A percentile compares a stretch with the other conserved stretches of the same genome.
Evolutionary conservation across 1,284 basidiomycete genomes (phyloP).

Genomic region (Ustilago trichophora): DNA sequence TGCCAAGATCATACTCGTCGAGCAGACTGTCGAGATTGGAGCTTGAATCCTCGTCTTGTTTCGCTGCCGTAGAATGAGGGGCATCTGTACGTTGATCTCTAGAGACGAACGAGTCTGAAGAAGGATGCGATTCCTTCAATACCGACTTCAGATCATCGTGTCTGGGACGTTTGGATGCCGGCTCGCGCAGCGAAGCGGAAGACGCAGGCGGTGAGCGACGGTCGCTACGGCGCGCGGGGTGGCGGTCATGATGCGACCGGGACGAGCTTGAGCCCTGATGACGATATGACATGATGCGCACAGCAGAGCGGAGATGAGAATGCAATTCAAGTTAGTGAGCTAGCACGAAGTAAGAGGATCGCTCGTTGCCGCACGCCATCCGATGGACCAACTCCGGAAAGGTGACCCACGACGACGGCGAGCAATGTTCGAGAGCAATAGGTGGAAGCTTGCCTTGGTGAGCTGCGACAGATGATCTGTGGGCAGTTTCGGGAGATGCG

Average conservation of each 20-base stretch:
- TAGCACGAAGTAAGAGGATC: too few species aligned
- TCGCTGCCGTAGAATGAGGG: too few species aligned
- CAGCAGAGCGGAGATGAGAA: constrained; percentile 2
- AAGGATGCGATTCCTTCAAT: too few species aligned
- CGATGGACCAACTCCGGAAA: too few species aligned
- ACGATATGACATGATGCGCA: constrained; percentile 12
- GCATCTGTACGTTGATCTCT: too few species aligned
- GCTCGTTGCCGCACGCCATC: too few species aligned
- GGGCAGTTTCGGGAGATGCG: too few species aligned
- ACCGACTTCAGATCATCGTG: too few species aligned
- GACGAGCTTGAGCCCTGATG: constrained; percentile 12
- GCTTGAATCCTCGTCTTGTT: not conserved
- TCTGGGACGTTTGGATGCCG: constrained; percentile 13
- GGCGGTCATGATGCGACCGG: constrained; percentile 2
- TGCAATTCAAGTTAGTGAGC: constrained; percentile 15
- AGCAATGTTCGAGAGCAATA: too few species aligned
- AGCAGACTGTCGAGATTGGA: constrained; percentile 14
- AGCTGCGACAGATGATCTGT: not conserved
- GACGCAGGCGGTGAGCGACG: constrained; percentile 4
- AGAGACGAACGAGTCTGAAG: too few species aligned
- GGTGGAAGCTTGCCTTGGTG: constrained; percentile 25
- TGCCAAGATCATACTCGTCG: constrained; percentile 29
- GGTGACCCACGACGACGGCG: too few species aligned
- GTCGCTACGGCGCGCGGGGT: not conserved
- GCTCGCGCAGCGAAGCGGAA: constrained; percentile 4